Evolutionary conservation across 306 rosid genomes (phyloP).

Genomic region (Vigna trinervia): DNA sequence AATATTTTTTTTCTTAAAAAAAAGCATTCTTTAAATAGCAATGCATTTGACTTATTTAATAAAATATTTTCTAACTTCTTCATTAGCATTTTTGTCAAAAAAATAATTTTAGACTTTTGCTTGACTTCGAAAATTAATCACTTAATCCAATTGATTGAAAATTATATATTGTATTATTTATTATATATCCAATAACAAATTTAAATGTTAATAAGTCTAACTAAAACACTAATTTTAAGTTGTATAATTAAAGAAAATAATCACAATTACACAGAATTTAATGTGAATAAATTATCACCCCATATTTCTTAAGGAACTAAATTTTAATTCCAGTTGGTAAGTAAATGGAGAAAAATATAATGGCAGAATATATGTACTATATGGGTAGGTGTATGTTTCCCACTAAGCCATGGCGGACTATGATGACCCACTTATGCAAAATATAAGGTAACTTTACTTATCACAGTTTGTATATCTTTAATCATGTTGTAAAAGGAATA

Average conservation of each 20-base stretch:
- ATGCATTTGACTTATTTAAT: no score
- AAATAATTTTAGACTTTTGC: not conserved
- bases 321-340: not conserved
- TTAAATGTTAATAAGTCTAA: no score
- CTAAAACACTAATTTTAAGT: not conserved
- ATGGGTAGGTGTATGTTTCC: not conserved
- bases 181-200: not conserved
- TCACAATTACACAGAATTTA: not conserved
- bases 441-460: not conserved
- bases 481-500: not conserved
- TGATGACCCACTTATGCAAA: not conserved
- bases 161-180: not conserved
- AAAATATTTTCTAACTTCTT: no score
- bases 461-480: not conserved
- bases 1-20: no score
- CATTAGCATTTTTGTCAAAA: no score
- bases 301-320: constrained; percentile 23
- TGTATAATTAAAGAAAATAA: not conserved
- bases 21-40: no score
- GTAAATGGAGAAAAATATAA: no score
- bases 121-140: not conserved
- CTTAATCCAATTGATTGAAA: not conserved
- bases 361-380: no score
- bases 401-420: constrained; percentile 6
- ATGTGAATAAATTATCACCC: not conserved